Evolutionary conservation across 495 filamentous ascomycete species (phyloP), one percentile per base, ranked within the genome.

Genomic region (Penicillium odoratum): DNA sequence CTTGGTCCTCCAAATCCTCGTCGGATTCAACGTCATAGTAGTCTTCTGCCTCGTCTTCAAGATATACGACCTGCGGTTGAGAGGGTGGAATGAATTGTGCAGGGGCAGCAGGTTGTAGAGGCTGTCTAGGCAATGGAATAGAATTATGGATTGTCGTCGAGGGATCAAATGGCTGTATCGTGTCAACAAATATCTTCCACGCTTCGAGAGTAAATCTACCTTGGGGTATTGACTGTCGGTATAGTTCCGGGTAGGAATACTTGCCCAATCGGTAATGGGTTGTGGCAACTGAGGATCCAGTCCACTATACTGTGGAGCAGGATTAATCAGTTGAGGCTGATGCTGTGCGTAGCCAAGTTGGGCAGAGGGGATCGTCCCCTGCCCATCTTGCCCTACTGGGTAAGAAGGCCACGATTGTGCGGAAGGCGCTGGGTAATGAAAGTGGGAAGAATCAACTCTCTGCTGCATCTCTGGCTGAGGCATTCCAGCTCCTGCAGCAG

Each of bases 21-120:
- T 91, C 88, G 3, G 87, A 85, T 45, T 84, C 75, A 15, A 89
- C 78, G 63, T 88, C 85, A 51, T 80, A 86, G 57, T 80, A 81
- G 33, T 86, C 82, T 57, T 85, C 82, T 33, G 80, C 75, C 46
- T 83, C 73, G 33, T 79, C 75, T 21, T 85, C 80, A 16, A 80
- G 65, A 62, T 74, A 69, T 9, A 64, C 31, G 15, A 69, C 34
- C 18, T 70, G 66, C 3, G 62, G 42, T 33, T 58, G 61, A 50
- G 62, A 48, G 30, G 48, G 58, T 31, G 47, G 58, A 10, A 44
- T 42, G 45, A 45, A 65, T 16, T 42, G 57, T 9, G 10, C 48
- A 36, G 30, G 59, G 57, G 13, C 25, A 43, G 40, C 25, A 33
- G 30, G 48, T 10, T 51, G 48, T 26, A 13, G 47, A 42, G 52